phyloP scores from a whole-genome alignment of 164 flowering plant species.

The Annona squamosa region DNA sequence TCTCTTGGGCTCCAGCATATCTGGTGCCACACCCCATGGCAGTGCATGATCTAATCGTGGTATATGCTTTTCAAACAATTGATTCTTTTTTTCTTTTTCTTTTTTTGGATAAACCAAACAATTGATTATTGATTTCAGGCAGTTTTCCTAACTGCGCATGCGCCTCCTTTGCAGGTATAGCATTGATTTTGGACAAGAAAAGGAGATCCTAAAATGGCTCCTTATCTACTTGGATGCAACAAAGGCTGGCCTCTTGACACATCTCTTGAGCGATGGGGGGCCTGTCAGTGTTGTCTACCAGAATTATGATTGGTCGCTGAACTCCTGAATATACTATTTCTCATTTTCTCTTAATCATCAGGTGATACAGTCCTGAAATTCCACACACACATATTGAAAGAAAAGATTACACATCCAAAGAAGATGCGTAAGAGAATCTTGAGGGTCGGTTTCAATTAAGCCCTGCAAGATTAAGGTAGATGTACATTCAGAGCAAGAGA shows the following conservation, averaged over 20 bases:
- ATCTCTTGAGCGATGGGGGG: slow-evolving; percentile 73
- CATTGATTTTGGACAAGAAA: slow-evolving; percentile 71
- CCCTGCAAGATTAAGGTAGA: neutral
- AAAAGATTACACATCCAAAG: no score
- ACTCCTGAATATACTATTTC: slow-evolving; percentile 17
- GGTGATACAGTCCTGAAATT: neutral
- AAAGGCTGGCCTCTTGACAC: slow-evolving; percentile 77
- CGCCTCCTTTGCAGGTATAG: slow-evolving; percentile 48
- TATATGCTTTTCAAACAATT: neutral
- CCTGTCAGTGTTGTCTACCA: slow-evolving; percentile 51
- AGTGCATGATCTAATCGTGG: neutral
- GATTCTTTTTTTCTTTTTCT: neutral
- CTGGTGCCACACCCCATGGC: neutral
- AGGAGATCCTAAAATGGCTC: slow-evolving; percentile 64
- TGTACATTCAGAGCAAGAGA: neutral
- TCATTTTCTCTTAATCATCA: neutral
- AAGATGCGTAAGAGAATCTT: neutral
- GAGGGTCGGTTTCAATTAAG: neutral
- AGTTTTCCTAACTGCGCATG: neutral
- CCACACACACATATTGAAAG: neutral
- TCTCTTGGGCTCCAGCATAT: neutral
- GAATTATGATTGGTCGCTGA: slow-evolving; percentile 78
- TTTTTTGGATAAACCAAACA: neutral
- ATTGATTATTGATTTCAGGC: neutral
- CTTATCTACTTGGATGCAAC: slow-evolving; percentile 66